Percentiles rank a stretch among this genome's conserved stretches.
These are phyloP conservation scores for Collybia mongolica DNA, from an alignment of 768 basidiomycete genomes.

Conservation along the genomic window DNA sequence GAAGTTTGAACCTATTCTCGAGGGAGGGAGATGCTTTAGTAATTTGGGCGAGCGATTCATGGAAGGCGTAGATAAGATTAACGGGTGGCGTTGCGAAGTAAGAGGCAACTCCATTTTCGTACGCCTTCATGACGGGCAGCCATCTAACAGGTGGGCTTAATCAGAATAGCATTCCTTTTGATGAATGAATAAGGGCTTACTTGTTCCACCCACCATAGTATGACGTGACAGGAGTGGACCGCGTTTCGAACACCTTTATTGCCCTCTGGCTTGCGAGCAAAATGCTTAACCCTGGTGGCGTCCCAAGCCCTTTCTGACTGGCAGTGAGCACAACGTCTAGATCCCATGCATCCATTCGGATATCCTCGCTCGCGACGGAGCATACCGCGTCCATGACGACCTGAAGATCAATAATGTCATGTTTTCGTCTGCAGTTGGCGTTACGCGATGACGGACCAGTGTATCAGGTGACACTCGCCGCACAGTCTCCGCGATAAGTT, in stretches of 20 bases:
- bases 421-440: not conserved
- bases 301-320: constrained; percentile 89
- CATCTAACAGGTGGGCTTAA: constrained; percentile 44
- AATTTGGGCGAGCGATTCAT: constrained; percentile 76
- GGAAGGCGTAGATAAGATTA: constrained; percentile 91
- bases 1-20: constrained; percentile 73
- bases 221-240: constrained; percentile 62
- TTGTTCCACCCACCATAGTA: constrained; percentile 94
- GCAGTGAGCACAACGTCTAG: constrained; percentile 87
- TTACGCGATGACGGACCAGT: constrained; percentile 44
- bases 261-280: constrained; percentile 80
- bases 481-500: constrained; percentile 72
- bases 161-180: not conserved
- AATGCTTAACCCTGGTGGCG: constrained; percentile 91
- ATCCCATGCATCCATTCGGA: constrained; percentile 90
- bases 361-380: constrained; percentile 94
- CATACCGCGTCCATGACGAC: constrained; percentile 92
- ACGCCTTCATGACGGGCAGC: constrained; percentile 93
- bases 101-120: constrained; percentile 75
- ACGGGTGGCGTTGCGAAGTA: constrained; percentile 97
- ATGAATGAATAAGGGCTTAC: constrained; percentile 27
- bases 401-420: constrained; percentile 30
- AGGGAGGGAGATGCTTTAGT: constrained; percentile 62
- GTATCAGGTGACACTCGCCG: constrained; percentile 80
- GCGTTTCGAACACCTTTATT: constrained; percentile 62